Evolutionary conservation across 768 basidiomycete species (phyloP).

Genomic region (Sutorius australiensis): DNA sequence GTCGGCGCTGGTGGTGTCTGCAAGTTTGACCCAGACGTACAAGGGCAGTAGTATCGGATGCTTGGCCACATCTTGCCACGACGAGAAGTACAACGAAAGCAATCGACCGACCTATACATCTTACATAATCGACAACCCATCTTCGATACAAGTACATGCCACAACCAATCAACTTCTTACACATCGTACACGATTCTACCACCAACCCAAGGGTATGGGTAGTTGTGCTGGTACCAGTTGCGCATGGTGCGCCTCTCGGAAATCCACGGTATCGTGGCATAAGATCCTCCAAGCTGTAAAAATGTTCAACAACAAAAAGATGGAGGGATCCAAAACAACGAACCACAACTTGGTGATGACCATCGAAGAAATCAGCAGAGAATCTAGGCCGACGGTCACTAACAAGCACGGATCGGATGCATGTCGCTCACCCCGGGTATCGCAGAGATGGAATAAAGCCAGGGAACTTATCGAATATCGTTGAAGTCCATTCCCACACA

Average conservation of each 20-base stretch:
- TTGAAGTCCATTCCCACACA: slow-evolving; percentile 98
- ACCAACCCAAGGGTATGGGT: slow-evolving; percentile 86
- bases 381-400: slow-evolving; percentile 42
- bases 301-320: not conserved
- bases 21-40: slow-evolving; percentile 48
- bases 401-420: not conserved
- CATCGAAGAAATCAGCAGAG: slow-evolving; percentile 90
- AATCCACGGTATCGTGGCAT: slow-evolving; percentile 78
- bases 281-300: slow-evolving; percentile 83
- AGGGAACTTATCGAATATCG: slow-evolving; percentile 62
- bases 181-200: slow-evolving; percentile 62
- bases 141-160: slow-evolving; percentile 3
- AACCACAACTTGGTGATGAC: slow-evolving; percentile 81
- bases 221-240: slow-evolving; percentile 92
- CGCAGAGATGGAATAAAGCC: slow-evolving; percentile 72
- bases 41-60: slow-evolving; percentile 70
- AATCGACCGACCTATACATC: slow-evolving; percentile 1
- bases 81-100: too few relatives aligned
- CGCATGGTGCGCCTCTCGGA: slow-evolving; percentile 71
- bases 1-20: slow-evolving; percentile 64
- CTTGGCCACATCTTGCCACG: slow-evolving; percentile 37
- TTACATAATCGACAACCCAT: slow-evolving; percentile 10
- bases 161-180: slow-evolving; percentile 1
- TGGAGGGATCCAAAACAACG: slow-evolving; percentile 29
- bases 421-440: slow-evolving; percentile 73